Evolutionary conservation across 257 asterid species (phyloP).

Genomic region (Jacaranda mimosifolia): DNA sequence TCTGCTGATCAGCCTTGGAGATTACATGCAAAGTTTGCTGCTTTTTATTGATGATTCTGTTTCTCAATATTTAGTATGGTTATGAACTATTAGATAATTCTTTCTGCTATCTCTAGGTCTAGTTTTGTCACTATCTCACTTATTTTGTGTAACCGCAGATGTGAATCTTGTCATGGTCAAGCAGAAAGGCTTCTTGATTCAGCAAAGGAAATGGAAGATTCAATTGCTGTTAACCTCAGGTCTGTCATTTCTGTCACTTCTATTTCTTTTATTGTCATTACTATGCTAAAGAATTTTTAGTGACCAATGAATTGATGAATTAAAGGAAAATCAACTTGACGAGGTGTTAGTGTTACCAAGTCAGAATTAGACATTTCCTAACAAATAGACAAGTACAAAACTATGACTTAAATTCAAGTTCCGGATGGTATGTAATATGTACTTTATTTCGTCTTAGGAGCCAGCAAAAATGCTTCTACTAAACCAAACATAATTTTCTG

Average conservation of each 20-base stretch:
- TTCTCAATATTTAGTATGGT: slow-evolving; percentile 27
- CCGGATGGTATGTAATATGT: background rate
- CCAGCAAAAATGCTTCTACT: background rate
- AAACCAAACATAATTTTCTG: background rate
- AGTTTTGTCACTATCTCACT: slow-evolving; percentile 21
- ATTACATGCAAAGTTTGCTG: slow-evolving; percentile 7
- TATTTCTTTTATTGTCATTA: background rate
- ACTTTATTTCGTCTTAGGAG: background rate
- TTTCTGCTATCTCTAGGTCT: slow-evolving; percentile 13
- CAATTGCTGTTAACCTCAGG: slow-evolving; percentile 98
- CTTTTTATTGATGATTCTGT: slow-evolving; percentile 5
- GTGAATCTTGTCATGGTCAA: slow-evolving; percentile 99
- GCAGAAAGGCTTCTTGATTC: slow-evolving; percentile 99
- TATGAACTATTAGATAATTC: background rate
- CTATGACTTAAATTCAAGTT: background rate
- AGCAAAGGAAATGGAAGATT: slow-evolving; percentile 99
- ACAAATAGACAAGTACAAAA: background rate
- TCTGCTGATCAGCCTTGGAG: slow-evolving; percentile 13
- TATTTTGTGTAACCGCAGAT: slow-evolving; percentile 57
- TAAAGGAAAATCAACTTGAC: background rate
- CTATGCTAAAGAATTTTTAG: slow-evolving; percentile 9
- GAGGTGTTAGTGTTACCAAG: background rate
- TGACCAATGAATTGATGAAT: background rate
- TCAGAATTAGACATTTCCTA: background rate
- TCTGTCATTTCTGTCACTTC: slow-evolving; percentile 38